Evolutionary conservation across 2,329 filamentous ascomycete genomes (phyloP).

Genomic region (Verticillium klebahnii): DNA sequence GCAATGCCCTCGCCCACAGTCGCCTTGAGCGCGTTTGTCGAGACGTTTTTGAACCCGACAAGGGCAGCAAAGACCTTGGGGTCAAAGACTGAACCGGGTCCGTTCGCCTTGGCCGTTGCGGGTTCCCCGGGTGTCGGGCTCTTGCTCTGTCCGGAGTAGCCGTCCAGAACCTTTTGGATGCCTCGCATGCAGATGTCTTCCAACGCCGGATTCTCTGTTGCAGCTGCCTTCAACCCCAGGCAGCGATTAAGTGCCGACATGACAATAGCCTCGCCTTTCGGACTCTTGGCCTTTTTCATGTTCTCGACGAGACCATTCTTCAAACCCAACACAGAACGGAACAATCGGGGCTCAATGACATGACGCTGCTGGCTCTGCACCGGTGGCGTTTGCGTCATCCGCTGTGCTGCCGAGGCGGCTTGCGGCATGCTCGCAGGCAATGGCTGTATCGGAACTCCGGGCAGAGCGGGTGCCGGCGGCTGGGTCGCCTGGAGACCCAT

Average conservation of each 20-base stretch:
- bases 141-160: slow-evolving; percentile 31
- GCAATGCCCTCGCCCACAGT: slow-evolving; percentile 36
- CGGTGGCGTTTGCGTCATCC: slow-evolving; percentile 9
- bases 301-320: slow-evolving; percentile 42
- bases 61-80: slow-evolving; percentile 36
- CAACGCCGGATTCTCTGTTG: slow-evolving; percentile 39
- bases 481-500: background rate
- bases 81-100: slow-evolving; percentile 18
- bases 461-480: slow-evolving; percentile 5
- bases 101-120: slow-evolving; percentile 15
- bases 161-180: slow-evolving; percentile 35
- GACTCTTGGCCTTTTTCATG: slow-evolving; percentile 35
- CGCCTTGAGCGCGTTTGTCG: slow-evolving; percentile 34
- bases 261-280: slow-evolving; percentile 41
- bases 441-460: slow-evolving; percentile 7
- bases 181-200: slow-evolving; percentile 42
- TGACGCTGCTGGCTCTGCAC: slow-evolving; percentile 18
- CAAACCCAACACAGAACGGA: slow-evolving; percentile 37
- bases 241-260: slow-evolving; percentile 50
- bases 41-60: slow-evolving; percentile 40
- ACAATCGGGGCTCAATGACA: slow-evolving; percentile 39
- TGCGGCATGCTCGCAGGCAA: slow-evolving; percentile 9
- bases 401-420: slow-evolving; percentile 2
- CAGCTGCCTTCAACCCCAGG: slow-evolving; percentile 40
- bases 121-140: slow-evolving; percentile 26